phyloP scores from a whole-genome alignment of 306 rosid species.

The Cucumis hystrix region DNA sequence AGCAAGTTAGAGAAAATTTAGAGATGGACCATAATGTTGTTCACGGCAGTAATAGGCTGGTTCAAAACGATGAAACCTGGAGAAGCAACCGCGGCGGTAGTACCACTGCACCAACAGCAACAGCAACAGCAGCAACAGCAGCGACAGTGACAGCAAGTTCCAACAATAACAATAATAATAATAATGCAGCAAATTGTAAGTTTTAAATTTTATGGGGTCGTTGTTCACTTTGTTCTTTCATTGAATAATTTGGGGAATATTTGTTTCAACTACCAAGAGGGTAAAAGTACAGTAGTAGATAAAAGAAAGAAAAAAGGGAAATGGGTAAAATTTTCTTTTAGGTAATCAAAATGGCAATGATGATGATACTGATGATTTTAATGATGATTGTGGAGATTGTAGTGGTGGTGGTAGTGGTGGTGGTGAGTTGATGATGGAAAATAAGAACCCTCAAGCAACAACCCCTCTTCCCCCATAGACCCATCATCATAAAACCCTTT shows the following conservation, averaged over 20 bases:
- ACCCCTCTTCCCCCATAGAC: neutral
- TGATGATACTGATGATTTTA: slow-evolving; percentile 4
- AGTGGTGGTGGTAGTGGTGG: neutral
- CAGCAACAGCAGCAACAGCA: neutral
- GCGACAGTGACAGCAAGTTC: neutral
- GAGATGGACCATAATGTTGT: neutral
- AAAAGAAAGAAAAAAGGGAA: neutral
- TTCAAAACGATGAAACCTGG: neutral
- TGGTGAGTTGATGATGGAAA: slow-evolving; percentile 6
- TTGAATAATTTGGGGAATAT: slow-evolving; percentile 22
- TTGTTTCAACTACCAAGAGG: slow-evolving; percentile 16
- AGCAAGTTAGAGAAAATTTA: neutral
- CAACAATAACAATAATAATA: neutral
- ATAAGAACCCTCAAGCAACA: neutral
- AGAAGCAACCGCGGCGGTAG: neutral
- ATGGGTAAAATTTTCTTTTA: neutral
- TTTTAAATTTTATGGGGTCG: slow-evolving; percentile 18
- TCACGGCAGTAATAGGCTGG: too few relatives aligned
- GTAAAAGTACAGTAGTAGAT: slow-evolving; percentile 33
- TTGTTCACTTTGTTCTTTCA: neutral
- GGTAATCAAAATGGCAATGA: slow-evolving; percentile 7
- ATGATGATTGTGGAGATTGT: neutral
- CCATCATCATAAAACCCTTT: neutral
- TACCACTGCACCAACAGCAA: neutral
- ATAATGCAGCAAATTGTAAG: slow-evolving; percentile 21